Evolutionary conservation across 805 yeast genomes (phyloP).

Genomic region (Jamesozyma lodderae): DNA sequence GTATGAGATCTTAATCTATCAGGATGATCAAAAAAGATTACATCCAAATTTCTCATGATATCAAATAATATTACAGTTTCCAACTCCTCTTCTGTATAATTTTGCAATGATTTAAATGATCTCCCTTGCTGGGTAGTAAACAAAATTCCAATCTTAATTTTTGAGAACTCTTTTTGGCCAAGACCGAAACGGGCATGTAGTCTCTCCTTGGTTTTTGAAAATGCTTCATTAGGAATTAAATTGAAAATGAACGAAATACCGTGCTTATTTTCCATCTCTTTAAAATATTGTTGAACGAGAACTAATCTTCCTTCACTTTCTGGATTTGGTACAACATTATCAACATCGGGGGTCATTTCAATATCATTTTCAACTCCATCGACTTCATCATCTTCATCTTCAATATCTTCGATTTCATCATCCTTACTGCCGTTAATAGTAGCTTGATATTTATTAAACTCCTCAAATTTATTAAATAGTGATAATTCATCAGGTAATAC

Average conservation of each 20-base stretch:
- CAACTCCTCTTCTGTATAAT: conserved; percentile 44
- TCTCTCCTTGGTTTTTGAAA: conserved; percentile 54
- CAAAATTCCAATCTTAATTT: conserved; percentile 44
- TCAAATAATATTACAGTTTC: conserved; percentile 42
- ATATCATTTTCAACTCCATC: neutral
- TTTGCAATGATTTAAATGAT: conserved; percentile 30
- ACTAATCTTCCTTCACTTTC: conserved; percentile 36
- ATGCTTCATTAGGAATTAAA: conserved; percentile 57
- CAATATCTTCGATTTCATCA: neutral
- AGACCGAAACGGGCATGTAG: conserved; percentile 63
- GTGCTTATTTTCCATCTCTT: conserved; percentile 55
- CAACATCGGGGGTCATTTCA: neutral
- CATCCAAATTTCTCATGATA: conserved; percentile 40
- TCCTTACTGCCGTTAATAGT: conserved; percentile 2
- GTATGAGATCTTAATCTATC: conserved; percentile 61
- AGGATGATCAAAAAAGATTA: conserved; percentile 78
- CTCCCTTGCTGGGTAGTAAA: conserved; percentile 29
- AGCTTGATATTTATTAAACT: conserved; percentile 10
- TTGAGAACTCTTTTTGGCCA: conserved; percentile 71
- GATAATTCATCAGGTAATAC: conserved; percentile 35
- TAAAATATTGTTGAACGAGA: conserved; percentile 69
- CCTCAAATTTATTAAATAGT: conserved; percentile 18
- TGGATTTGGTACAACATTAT: conserved; percentile 16
- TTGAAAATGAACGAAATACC: conserved; percentile 81
- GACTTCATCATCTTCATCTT: conserved; percentile 9